These are phyloP conservation scores for Annulohypoxylon stygium DNA, from an alignment of 495 filamentous ascomycete genomes.

Conservation along the genomic window DNA sequence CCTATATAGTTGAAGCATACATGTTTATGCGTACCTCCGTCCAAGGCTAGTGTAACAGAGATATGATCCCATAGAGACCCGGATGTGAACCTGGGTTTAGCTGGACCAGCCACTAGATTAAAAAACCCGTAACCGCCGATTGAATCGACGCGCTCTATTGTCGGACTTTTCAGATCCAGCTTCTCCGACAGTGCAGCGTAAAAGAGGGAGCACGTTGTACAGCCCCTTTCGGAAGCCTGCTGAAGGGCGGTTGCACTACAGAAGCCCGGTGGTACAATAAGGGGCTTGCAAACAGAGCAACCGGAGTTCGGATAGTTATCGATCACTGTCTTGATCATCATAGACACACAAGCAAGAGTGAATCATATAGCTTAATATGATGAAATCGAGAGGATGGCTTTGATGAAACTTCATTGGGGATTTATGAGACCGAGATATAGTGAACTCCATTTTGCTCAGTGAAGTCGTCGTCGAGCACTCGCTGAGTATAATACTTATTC, in stretches of 20 bases:
- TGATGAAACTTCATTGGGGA: background rate
- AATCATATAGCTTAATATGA: background rate
- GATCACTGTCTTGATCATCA: background rate
- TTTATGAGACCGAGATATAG: background rate
- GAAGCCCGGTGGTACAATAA: conserved; percentile 2
- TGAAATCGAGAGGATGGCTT: background rate
- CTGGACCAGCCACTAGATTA: conserved; percentile 2
- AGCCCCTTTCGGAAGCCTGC: background rate
- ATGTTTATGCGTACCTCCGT: conserved; percentile 13
- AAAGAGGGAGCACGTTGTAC: background rate
- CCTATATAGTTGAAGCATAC: background rate
- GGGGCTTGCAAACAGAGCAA: background rate
- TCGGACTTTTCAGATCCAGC: conserved; percentile 4
- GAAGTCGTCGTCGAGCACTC: background rate
- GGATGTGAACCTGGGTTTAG: background rate
- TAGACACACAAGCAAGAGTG: background rate
- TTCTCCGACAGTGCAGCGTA: conserved; percentile 27
- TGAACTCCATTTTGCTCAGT: background rate
- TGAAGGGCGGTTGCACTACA: background rate
- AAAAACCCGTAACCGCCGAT: conserved; percentile 23
- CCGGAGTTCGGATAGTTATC: background rate
- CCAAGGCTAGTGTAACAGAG: conserved; percentile 15
- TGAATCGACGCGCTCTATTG: conserved; percentile 10
- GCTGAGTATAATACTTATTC: background rate
- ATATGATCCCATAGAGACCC: conserved; percentile 24